Base-by-base conservation (phyloP, 139 green algal genomes). In the Limnomonas spitsbergensis region DNA sequence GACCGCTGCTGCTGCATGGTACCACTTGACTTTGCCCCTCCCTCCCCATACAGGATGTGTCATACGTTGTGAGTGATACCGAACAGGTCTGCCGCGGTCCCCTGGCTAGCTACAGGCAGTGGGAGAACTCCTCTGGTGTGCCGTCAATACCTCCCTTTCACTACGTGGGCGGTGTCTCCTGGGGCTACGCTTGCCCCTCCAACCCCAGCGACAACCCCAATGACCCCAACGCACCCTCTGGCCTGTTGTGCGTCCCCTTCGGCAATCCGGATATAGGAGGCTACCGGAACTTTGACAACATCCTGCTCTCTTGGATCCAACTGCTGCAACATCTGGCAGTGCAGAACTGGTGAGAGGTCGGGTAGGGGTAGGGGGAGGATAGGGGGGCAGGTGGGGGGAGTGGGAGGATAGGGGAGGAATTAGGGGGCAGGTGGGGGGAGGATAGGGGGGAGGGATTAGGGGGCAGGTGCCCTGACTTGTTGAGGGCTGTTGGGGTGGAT, bases 311-410 rank as follows among this genome's bases (percentile, higher is more conserved):
- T 0, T 91, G 85, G 81, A 73, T 95, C 26, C 86, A 88, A 35
- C 92, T 97, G 39, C 92, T 97, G 75, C 89, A 94, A 82, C 84
- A 80, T 74, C 89, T 97, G 37, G 89, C 88, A 0, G 72, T 87
- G 32, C 56, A 70, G 29, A 20, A 61, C 47, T 61, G 47, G 47
- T 61, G 47, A 61, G 47, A n/a, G n/a, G n/a, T n/a, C n/a, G n/a
- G n/a, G n/a, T n/a, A n/a, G n/a, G n/a, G n/a, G n/a, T n/a, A n/a
- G n/a, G n/a, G n/a, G n/a, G n/a, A n/a, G n/a, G n/a, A n/a, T n/a
- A n/a, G n/a, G n/a, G n/a, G n/a, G n/a, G n/a, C n/a, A n/a, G n/a
- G n/a, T n/a, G n/a, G n/a, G n/a, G n/a, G n/a, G n/a, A n/a, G n/a
- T n/a, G n/a, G n/a, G n/a, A n/a, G n/a, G n/a, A n/a, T n/a, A n/a